Evolutionary conservation across 2,329 filamentous ascomycete species (phyloP), one percentile per base, ranked within the genome.

Genomic region (Dryadomyces quercus-mongolicae): DNA sequence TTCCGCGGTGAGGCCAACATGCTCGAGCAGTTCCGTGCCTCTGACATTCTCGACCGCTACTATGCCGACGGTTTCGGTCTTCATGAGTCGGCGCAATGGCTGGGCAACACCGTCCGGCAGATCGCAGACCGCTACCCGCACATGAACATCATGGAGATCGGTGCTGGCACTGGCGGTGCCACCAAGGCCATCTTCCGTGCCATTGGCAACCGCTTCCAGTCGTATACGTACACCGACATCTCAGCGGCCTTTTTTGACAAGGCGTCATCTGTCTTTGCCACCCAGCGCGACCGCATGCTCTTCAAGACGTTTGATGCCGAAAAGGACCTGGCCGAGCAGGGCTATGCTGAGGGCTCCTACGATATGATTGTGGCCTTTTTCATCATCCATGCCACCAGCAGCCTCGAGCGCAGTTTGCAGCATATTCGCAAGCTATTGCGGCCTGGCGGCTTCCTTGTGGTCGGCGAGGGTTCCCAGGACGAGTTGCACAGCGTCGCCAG

Each of bases 371-470:
- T 73, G 54, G 70, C 70, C 0, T 64, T 64, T 15, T 64, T 70
- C 44, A 68, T 70, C 1, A 58, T 72, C 7, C 67, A 71, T 48
- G 67, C 66, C 0, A 69, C 68, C 2, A 44, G 56, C 45, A 58
- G 51, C 5, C 56, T 70, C 49, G 49, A 64, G 46, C 21, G 62
- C 22, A 63, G 66, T 20, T 54, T 68, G 63, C 25, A 53, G 5
- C 65, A 70, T 55, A 62, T 67, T 1, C 63, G 68, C 22, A 61
- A 58, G 16, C 57, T 72, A 8, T 55, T 71, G 1, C 67, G 65
- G n/a, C 68, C 72, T 0, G 70, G 67, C 3, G 74, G 74, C 0
- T 67, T 68, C 49, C 61, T 77, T 20, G 60, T 65, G n/a, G 60
- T 59, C 38, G 53, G 53, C 18, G 57, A 59, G 43, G 20, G 59